A percentile compares a stretch with the other conserved stretches of the same genome.
Conservation (phyloP, 2,329 filamentous ascomycete species). For the Phaeosphaeria sp. region DNA sequence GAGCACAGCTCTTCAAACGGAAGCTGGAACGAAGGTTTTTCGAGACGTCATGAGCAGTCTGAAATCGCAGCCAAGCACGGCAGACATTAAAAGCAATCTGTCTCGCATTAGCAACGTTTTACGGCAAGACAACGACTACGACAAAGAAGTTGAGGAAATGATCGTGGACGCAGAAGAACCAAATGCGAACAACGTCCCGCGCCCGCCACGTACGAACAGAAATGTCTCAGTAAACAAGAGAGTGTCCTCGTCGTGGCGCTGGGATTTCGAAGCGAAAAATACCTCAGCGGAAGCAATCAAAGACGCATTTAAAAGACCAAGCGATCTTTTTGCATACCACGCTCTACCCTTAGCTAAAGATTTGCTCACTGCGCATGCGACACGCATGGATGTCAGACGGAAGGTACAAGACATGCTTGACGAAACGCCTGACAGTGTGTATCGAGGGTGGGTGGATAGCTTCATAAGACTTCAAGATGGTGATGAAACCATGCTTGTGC, state of each 20-base stretch:
- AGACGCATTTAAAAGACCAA: conserved; percentile 16
- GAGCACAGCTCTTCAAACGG: conserved; percentile 12
- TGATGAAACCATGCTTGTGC: conserved; percentile 27
- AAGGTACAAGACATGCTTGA: conserved; percentile 21
- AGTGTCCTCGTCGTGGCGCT: conserved; percentile 24
- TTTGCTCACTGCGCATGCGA: conserved; percentile 14
- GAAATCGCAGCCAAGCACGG: not conserved
- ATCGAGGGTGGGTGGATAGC: conserved; percentile 22
- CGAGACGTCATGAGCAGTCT: conserved; percentile 7
- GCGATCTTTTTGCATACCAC: conserved; percentile 36
- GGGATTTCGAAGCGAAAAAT: conserved; percentile 21
- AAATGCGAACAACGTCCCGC: not conserved
- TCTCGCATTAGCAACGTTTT: too few species aligned
- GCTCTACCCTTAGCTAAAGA: conserved; percentile 21
- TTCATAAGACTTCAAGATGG: conserved; percentile 22
- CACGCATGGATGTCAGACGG: conserved; percentile 11
- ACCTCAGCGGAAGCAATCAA: conserved; percentile 4
- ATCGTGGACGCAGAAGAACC: not conserved
- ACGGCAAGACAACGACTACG: not conserved
- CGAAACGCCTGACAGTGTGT: conserved; percentile 12
- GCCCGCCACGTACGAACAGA: not conserved
- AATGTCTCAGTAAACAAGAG: conserved; percentile 13
- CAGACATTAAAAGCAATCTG: too few species aligned
- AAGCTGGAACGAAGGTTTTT: conserved; percentile 4
- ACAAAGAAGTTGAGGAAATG: not conserved